Conservation (phyloP, 345 rosid genomes). For the Eucalyptus polybractea region DNA sequence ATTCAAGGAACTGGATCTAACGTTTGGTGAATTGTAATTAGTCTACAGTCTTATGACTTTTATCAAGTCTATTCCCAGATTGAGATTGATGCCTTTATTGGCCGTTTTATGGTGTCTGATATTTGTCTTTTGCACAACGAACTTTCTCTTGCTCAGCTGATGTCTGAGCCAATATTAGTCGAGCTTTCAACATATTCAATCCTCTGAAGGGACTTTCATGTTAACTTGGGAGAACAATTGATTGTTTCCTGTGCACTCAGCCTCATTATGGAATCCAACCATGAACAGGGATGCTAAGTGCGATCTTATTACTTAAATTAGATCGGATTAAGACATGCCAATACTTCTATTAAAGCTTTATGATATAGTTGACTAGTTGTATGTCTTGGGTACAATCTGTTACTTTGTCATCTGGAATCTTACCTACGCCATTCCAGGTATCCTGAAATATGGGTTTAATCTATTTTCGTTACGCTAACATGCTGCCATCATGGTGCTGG, state of each 20-base stretch:
- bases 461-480: background rate
- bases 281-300: background rate
- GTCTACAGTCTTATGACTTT: background rate
- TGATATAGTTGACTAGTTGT: background rate
- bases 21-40: background rate
- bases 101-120: background rate
- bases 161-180: background rate
- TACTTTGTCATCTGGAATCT: background rate
- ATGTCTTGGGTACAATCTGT: background rate
- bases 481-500: background rate
- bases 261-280: background rate
- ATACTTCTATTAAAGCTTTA: background rate
- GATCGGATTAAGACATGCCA: background rate
- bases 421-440: background rate
- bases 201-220: background rate
- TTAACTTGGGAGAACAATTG: background rate
- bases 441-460: background rate
- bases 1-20: background rate
- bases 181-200: background rate
- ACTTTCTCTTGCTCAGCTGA: background rate
- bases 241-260: background rate
- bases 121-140: background rate
- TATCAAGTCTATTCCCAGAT: background rate
- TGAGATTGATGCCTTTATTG: background rate
- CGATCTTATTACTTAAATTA: background rate